Base-by-base conservation (phyloP, 2,329 filamentous ascomycete genomes). In the Purpureocillium lavendulum region DNA sequence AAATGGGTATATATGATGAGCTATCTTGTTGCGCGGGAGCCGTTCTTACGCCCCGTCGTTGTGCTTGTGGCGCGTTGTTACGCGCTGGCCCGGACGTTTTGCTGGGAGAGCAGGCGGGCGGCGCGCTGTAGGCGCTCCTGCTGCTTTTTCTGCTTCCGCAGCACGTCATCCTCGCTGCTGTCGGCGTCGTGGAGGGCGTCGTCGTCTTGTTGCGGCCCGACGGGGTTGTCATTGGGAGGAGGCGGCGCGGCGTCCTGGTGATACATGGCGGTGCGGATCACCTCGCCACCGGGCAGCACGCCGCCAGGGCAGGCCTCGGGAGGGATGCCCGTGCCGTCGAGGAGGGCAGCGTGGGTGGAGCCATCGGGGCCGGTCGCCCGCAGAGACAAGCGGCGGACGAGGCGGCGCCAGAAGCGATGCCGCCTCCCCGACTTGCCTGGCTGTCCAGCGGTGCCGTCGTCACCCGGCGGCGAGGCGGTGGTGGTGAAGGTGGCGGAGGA, bases 81-180 rank as follows among this genome's bases (percentile, higher is more conserved):
- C n/a, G 21, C 21, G 21, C 6, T 10, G 21, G 21, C 17, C 16
- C 28, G 9, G 7, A 21, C 35, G 26, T 41, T 33, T 18, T 53
- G 50, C 33, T 55, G 50, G 24, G 51, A 49, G 30, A 70, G 53
- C 37, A 71, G 48, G 39, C 52, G 56, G 24, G 61, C 57, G 1
- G 69, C 67, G 24, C 67, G 55, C 31, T 55, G 51, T 21, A 71
- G 44, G 37, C 68, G 57, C 31, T 63, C 62, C 36, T 61, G 56
- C 42, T 55, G 64, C 34, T 62, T 56, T 35, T 48, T 52, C 21
- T 26, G 21, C 21, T 26, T 26, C 21, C 21, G 21, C 34, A 66
- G 46, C 3, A 54, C 54, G 8, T 51, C 51, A 31, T 42, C 47
- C 9, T 44, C 43, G 7, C 43, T 47, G 32, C 49, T 47, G 11